Evolutionary conservation across 192 early-diverging fungal genomes (phyloP).

Genomic region (Podila epigama): DNA sequence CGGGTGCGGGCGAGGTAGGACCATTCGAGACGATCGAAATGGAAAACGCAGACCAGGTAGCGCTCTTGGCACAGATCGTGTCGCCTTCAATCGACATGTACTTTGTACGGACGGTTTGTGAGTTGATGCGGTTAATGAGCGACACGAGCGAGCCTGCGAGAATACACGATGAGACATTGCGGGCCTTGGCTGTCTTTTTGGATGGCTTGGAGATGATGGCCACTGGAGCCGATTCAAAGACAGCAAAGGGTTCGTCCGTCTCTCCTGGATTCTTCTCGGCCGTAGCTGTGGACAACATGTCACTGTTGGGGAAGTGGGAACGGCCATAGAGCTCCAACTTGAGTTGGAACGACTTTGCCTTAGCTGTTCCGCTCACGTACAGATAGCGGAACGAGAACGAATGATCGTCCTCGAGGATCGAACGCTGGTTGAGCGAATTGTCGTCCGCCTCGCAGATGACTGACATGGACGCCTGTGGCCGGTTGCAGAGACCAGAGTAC

Average conservation of each 20-base stretch:
- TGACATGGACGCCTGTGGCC: constrained; percentile 68
- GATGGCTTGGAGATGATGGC: constrained; percentile 93
- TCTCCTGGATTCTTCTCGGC: constrained; percentile 19
- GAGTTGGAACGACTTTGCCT: constrained; percentile 80
- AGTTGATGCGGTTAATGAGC: constrained; percentile 91
- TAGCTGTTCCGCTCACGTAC: constrained; percentile 80
- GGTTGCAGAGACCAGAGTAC: constrained; percentile 51
- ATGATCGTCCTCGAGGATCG: constrained; percentile 58
- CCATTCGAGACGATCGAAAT: constrained; percentile 58
- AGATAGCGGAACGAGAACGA: constrained; percentile 78
- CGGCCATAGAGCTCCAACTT: constrained; percentile 67
- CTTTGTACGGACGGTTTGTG: constrained; percentile 90
- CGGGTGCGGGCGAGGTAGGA: constrained; percentile 9
- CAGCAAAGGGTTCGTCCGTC: constrained; percentile 56
- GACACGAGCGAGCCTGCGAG: constrained; percentile 77
- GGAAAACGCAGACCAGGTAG: constrained; percentile 70
- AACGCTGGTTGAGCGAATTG: constrained; percentile 52
- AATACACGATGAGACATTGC: constrained; percentile 80
- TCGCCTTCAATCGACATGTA: constrained; percentile 73
- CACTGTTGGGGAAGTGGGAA: constrained; percentile 43
- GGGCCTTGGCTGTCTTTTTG: constrained; percentile 87
- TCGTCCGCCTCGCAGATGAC: constrained; percentile 64
- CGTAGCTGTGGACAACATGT: constrained; percentile 12
- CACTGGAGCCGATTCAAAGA: constrained; percentile 76
- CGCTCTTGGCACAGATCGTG: constrained; percentile 66